Evolutionary conservation across 805 yeast genomes (phyloP).

Genomic region (Candida pini): DNA sequence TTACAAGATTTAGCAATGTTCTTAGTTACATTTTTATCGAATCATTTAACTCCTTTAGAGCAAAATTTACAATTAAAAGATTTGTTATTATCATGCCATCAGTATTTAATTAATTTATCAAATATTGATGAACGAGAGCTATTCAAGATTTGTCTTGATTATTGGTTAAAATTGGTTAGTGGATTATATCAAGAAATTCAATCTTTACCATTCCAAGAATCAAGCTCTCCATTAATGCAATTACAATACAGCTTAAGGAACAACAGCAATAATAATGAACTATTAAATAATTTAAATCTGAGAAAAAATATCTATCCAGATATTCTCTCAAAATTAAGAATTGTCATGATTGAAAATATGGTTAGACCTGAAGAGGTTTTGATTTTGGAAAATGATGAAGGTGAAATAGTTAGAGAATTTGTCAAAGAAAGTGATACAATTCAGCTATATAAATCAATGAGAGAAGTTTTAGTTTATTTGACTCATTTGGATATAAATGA

Average conservation of each 20-base stretch:
- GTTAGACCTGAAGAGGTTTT: slow-evolving; percentile 98
- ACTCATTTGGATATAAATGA: slow-evolving; percentile 94
- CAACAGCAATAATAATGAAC: slow-evolving; percentile 84
- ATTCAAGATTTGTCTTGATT: slow-evolving; percentile 91
- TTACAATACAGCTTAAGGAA: slow-evolving; percentile 44
- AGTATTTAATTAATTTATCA: slow-evolving; percentile 77
- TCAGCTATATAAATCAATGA: slow-evolving; percentile 88
- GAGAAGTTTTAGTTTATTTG: slow-evolving; percentile 90
- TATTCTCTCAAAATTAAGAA: slow-evolving; percentile 74
- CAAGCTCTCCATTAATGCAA: slow-evolving; percentile 75
- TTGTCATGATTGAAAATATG: slow-evolving; percentile 96
- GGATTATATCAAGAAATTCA: slow-evolving; percentile 83
- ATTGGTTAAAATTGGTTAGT: slow-evolving; percentile 85
- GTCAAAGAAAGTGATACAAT: slow-evolving; percentile 97
- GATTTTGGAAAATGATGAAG: slow-evolving; percentile 96
- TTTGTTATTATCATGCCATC: slow-evolving; percentile 65
- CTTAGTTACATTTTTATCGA: slow-evolving; percentile 74
- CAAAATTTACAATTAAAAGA: slow-evolving; percentile 43
- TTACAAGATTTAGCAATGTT: slow-evolving; percentile 94
- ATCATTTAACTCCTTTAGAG: slow-evolving; percentile 66
- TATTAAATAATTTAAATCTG: slow-evolving; percentile 71
- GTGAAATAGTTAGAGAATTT: slow-evolving; percentile 96
- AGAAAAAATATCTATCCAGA: slow-evolving; percentile 82
- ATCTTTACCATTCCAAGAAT: slow-evolving; percentile 62
- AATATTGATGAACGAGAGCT: slow-evolving; percentile 92